phyloP scores from a whole-genome alignment of 2,329 filamentous ascomycete species.

The Curvularia lunata region DNA sequence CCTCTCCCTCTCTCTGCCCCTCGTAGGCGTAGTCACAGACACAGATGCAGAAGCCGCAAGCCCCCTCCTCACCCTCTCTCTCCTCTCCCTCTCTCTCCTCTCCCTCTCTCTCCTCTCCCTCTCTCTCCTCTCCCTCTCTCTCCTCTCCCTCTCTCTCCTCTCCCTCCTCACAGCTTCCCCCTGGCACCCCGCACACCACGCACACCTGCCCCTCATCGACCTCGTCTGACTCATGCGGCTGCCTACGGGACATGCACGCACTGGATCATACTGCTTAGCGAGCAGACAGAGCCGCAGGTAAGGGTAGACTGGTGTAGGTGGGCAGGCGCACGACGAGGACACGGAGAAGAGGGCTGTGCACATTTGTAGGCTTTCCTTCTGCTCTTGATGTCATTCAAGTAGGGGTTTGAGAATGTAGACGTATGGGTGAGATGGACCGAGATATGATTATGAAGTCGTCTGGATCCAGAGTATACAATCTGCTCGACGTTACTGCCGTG shows the following conservation, averaged over 20 bases:
- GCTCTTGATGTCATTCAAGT: too few relatives aligned
- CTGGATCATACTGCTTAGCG: constrained; percentile 6
- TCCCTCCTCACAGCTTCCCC: constrained; percentile 16
- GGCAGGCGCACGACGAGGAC: constrained; percentile 33
- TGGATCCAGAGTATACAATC: not conserved
- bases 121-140: constrained; percentile 10
- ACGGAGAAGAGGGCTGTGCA: constrained; percentile 32
- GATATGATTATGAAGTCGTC: too few relatives aligned
- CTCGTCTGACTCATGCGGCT: constrained; percentile 17
- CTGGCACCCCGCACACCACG: constrained; percentile 29
- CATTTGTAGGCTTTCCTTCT: constrained; percentile 23
- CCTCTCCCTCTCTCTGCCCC: not conserved
- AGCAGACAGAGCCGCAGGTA: constrained; percentile 26
- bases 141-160: constrained; percentile 12
- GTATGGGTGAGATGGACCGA: too few relatives aligned
- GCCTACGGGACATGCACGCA: constrained; percentile 27
- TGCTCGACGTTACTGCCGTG: not conserved
- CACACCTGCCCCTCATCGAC: constrained; percentile 17
- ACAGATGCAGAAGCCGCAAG: not conserved
- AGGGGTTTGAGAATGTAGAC: too few relatives aligned
- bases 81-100: constrained; percentile 18
- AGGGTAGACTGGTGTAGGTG: constrained; percentile 26
- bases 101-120: constrained; percentile 14
- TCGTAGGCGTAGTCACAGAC: not conserved
- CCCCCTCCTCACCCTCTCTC: constrained; percentile 9